These are phyloP conservation scores for Globisporangium ultimum DNA, from an alignment of 352 stramenopile species.

Conservation along the genomic window DNA sequence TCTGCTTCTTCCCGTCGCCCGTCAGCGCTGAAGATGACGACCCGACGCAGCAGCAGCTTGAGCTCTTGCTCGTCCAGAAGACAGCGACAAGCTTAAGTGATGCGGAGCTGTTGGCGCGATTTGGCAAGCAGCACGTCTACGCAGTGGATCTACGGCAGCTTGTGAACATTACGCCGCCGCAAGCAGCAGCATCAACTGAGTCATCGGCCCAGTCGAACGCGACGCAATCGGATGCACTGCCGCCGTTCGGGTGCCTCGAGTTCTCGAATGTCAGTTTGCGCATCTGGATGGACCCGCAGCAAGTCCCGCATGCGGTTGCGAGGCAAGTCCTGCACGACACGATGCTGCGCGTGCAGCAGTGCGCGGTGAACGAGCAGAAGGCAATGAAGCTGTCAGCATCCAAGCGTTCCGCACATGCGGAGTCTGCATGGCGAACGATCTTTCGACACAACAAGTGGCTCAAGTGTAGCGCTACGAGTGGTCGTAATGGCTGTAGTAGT, in stretches of 20 bases:
- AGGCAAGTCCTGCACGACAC: constrained; percentile 11
- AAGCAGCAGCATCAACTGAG: not conserved
- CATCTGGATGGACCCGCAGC: constrained; percentile 31
- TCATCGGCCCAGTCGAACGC: not conserved
- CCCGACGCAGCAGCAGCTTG: constrained; percentile 28
- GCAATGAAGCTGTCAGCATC: not conserved
- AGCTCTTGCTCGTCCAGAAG: constrained; percentile 11
- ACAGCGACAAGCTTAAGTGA: not conserved
- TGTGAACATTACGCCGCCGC: constrained; percentile 3
- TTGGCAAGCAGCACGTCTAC: constrained; percentile 22
- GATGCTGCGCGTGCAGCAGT: constrained; percentile 13
- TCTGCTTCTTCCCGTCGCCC: constrained; percentile 26
- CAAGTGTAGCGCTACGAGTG: no score
- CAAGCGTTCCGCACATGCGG: no score
- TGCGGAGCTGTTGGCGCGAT: constrained; percentile 19
- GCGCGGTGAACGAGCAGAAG: constrained; percentile 1
- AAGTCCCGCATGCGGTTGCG: constrained; percentile 2
- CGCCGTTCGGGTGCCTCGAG: constrained; percentile 27
- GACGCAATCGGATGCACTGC: constrained; percentile 4
- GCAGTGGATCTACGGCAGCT: constrained; percentile 18
- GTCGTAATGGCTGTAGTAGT: no score
- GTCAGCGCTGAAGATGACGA: constrained; percentile 18
- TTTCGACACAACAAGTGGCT: constrained; percentile 26
- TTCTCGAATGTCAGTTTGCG: constrained; percentile 30
- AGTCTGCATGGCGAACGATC: constrained; percentile 7